These are phyloP conservation scores for Ceratocystis variospora DNA, from an alignment of 2,329 filamentous ascomycete genomes.

Conservation along the genomic window DNA sequence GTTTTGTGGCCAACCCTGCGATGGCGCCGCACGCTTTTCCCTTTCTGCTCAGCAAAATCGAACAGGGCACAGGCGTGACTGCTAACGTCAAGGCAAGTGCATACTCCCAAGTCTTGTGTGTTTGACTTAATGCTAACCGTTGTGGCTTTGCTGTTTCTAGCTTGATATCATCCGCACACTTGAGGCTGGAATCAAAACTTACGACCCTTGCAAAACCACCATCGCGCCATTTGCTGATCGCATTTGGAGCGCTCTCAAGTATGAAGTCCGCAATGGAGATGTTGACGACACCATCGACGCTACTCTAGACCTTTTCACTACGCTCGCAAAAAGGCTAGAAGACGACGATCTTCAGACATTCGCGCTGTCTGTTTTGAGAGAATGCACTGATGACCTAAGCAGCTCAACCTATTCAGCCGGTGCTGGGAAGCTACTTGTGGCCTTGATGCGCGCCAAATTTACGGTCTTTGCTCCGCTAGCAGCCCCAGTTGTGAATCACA, in stretches of 20 bases:
- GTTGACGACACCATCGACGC: constrained; percentile 43
- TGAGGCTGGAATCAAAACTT: constrained; percentile 38
- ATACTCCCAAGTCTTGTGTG: background rate
- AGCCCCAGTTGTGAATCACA: constrained; percentile 34
- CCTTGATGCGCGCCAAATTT: constrained; percentile 36
- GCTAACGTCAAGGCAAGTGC: constrained; percentile 40
- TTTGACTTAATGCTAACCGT: background rate
- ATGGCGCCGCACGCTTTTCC: constrained; percentile 36
- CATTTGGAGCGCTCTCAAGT: constrained; percentile 48
- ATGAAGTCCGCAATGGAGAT: constrained; percentile 48
- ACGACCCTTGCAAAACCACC: constrained; percentile 33
- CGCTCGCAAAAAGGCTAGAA: constrained; percentile 34
- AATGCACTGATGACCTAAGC: constrained; percentile 40
- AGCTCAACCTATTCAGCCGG: constrained; percentile 39
- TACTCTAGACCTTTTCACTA: constrained; percentile 40
- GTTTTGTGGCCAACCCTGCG: constrained; percentile 38
- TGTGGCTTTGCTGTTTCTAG: constrained; percentile 24
- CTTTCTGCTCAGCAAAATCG: constrained; percentile 43
- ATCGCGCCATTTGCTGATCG: constrained; percentile 37
- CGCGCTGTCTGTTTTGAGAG: constrained; percentile 35
- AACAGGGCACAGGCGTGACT: constrained; percentile 45
- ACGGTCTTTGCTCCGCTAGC: constrained; percentile 36
- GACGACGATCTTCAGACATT: constrained; percentile 35
- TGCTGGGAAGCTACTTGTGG: constrained; percentile 39
- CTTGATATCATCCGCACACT: constrained; percentile 44